Evolutionary conservation across 1,284 basidiomycete species (phyloP).

Genomic region (Ceratobasidium sp.): DNA sequence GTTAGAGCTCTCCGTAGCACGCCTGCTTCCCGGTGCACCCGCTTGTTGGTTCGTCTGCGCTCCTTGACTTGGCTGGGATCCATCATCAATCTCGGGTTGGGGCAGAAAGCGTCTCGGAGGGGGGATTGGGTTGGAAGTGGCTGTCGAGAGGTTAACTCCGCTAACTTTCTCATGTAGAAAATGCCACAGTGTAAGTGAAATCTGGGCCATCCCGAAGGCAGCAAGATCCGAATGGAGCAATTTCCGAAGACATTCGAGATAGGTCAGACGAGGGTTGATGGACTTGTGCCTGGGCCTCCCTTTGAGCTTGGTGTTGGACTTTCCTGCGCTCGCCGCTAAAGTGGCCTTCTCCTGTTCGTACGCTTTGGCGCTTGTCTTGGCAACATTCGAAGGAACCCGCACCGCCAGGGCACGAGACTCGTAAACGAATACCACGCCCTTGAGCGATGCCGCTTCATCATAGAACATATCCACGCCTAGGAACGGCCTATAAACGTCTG

Average conservation of each 20-base stretch:
- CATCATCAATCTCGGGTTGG: slow-evolving; percentile 7
- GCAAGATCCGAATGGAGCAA: slow-evolving; percentile 23
- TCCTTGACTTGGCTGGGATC: not conserved
- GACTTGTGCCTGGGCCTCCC: not conserved
- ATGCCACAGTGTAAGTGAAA: slow-evolving; percentile 33
- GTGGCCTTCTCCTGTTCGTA: slow-evolving; percentile 17
- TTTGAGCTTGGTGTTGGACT: slow-evolving; percentile 11
- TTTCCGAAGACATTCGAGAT: not conserved
- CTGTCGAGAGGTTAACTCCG: slow-evolving; percentile 38
- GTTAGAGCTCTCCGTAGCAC: not conserved
- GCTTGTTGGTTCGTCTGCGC: not conserved
- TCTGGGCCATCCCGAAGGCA: slow-evolving; percentile 34
- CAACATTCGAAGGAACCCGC: slow-evolving; percentile 10
- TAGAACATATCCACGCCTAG: slow-evolving; percentile 37
- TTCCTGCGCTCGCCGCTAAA: not conserved
- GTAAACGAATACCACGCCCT: slow-evolving; percentile 17
- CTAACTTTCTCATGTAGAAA: slow-evolving; percentile 20
- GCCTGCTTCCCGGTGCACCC: not conserved
- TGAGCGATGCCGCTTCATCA: slow-evolving; percentile 3
- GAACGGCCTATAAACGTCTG: not conserved
- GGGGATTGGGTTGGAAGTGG: not conserved
- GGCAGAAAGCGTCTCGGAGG: slow-evolving; percentile 3
- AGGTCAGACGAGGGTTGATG: not conserved
- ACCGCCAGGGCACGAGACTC: slow-evolving; percentile 11
- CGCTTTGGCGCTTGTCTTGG: slow-evolving; percentile 13